Conservation (phyloP, 371 early-diverging fungal species). For the Mucor velutinosus region DNA sequence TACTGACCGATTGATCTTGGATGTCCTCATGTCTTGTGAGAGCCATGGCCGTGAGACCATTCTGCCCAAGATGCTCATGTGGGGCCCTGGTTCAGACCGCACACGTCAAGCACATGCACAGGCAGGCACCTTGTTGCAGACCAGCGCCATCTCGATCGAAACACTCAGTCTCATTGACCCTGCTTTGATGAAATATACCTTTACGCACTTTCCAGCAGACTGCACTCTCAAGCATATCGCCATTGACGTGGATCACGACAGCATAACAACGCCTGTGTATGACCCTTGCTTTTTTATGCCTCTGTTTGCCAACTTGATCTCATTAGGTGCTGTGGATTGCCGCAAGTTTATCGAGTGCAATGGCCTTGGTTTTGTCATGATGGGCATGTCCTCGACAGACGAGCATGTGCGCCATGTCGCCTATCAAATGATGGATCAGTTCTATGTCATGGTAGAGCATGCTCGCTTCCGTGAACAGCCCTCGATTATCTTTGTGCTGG, state of each 20-base stretch:
- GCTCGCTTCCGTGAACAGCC: conserved; percentile 64
- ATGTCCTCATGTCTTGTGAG: conserved; percentile 52
- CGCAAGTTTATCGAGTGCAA: conserved; percentile 71
- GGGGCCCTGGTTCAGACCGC: conserved; percentile 61
- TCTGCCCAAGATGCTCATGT: conserved; percentile 51
- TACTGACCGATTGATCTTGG: conserved; percentile 55
- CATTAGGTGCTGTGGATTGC: conserved; percentile 60
- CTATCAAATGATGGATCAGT: conserved; percentile 70
- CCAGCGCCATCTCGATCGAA: conserved; percentile 49
- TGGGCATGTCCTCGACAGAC: conserved; percentile 60
- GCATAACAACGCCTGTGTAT: conserved; percentile 34
- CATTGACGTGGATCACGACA: background rate
- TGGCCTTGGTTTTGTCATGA: conserved; percentile 67
- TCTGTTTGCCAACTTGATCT: conserved; percentile 63
- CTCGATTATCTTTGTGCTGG: conserved; percentile 66
- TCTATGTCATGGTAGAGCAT: conserved; percentile 58
- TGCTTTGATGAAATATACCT: conserved; percentile 64
- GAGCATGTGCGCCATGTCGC: conserved; percentile 60
- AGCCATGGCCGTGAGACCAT: conserved; percentile 48
- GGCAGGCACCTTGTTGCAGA: conserved; percentile 38
- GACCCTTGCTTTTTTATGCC: conserved; percentile 77
- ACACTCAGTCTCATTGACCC: conserved; percentile 69
- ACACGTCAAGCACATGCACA: conserved; percentile 46
- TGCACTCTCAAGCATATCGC: conserved; percentile 19
- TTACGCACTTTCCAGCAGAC: conserved; percentile 58